Conservation (phyloP, 2,329 filamentous ascomycete species). For the Helotiales sp. region DNA sequence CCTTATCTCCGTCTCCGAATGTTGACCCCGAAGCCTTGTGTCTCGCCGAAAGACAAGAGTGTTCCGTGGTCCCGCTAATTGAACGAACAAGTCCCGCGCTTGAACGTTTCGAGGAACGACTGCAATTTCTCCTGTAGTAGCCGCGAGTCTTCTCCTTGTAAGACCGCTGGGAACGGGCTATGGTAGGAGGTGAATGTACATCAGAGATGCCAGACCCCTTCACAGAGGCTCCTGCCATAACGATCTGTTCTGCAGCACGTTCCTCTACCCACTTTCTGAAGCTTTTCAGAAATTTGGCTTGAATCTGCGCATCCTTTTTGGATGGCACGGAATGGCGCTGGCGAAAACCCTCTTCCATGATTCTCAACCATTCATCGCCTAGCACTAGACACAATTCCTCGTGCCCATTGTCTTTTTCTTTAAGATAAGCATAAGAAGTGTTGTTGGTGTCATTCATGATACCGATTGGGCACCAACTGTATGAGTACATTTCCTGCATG, state of each 20-base stretch:
- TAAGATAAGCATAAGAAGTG: slow-evolving; percentile 15
- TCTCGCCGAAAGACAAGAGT: slow-evolving; percentile 4
- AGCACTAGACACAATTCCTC: not conserved
- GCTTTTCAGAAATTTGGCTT: not conserved
- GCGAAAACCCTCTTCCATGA: not conserved
- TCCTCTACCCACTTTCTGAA: not conserved
- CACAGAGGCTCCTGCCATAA: slow-evolving; percentile 10
- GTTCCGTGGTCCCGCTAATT: slow-evolving; percentile 10
- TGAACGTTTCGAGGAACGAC: slow-evolving; percentile 11
- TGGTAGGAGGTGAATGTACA: slow-evolving; percentile 7
- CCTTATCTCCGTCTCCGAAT: not conserved
- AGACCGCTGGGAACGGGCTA: not conserved
- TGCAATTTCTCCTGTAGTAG: not conserved
- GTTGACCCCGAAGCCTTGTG: not conserved
- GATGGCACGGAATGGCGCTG: not conserved
- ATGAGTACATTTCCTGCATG: not conserved
- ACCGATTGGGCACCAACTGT: slow-evolving; percentile 19
- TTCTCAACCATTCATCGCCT: not conserved
- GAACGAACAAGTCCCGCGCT: slow-evolving; percentile 13
- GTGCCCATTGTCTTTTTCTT: slow-evolving; percentile 14
- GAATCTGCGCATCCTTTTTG: not conserved
- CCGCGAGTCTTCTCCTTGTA: not conserved
- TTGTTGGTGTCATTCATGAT: slow-evolving; percentile 16
- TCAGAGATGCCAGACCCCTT: slow-evolving; percentile 6
- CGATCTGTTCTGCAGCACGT: not conserved